Base-by-base conservation (phyloP, 257 asterid genomes). In the Coffea eugenioides region DNA sequence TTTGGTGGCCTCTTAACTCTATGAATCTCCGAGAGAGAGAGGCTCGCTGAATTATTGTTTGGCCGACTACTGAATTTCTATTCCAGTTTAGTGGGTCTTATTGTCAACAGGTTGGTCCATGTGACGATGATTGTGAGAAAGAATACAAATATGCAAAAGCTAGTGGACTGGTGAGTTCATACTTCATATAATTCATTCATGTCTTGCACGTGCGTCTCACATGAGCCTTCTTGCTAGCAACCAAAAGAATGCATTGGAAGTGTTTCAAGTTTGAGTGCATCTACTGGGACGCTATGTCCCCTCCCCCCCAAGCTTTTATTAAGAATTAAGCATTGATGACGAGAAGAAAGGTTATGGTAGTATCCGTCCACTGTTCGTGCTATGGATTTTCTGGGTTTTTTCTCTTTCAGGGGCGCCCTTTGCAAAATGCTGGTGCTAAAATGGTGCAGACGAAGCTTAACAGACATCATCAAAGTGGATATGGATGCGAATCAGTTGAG, bases 81-180 rank as follows among this genome's bases (percentile, higher is more conserved):
- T 80, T 57, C 71, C 70, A 56, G 69, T 27, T 77, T n/a, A 84
- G 77, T 84, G 84, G 73, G 48, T 70, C 72, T 75, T 48, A 64
- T 69, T 74, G 64, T 84, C 78, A 59, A 51, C 84, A 79, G 75
- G 76, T 72, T 67, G 86, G 83, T 82, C 88, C 88, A 80, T 80
- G 88, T 85, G 88, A 75, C 36, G 71, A 78, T 74, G 71, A 78
- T 78, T 71, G 68, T 71, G 61, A 49, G 54, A 46, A 69, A 82
- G 80, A 41, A 71, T 69, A 72, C 79, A 75, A 59, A 65, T 64
- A 46, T n/a, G 48, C 11, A 54, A 43, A 68, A 74, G 78, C n/a
- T 64, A 45, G 62, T 34, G 16, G 21, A 27, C 8, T 23, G 18
- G 45, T 61, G 43, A 41, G 54, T 71, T 46, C 76, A 48, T 72